A percentile compares a stretch with the other conserved stretches of the same genome.
phyloP scores from a whole-genome alignment of 2,329 filamentous ascomycete genomes.

The Colletotrichum tofieldiae region DNA sequence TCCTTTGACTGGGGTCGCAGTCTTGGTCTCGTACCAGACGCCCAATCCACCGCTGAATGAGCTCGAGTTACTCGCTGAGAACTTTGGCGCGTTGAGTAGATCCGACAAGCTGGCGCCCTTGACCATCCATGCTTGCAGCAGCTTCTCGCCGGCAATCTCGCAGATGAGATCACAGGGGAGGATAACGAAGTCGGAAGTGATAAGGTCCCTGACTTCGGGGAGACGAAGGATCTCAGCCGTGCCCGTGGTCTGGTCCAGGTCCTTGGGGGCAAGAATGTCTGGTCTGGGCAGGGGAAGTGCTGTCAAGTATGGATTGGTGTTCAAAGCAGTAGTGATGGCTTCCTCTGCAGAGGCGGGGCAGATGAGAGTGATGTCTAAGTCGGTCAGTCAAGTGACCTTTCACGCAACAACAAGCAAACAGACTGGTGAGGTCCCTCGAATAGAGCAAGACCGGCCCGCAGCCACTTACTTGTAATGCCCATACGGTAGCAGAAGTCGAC shows the following conservation, averaged over 20 bases:
- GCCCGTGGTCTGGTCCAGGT: conserved; percentile 86
- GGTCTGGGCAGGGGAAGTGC: conserved; percentile 80
- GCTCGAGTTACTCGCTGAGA: conserved; percentile 56
- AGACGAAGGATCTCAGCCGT: conserved; percentile 91
- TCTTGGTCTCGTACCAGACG: conserved; percentile 92
- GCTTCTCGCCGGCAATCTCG: conserved; percentile 85
- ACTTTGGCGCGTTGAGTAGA: conserved; percentile 66
- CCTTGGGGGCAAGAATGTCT: conserved; percentile 82
- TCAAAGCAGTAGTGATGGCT: conserved; percentile 79
- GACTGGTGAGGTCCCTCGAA: not conserved
- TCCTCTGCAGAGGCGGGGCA: conserved; percentile 76
- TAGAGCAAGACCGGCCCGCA: not conserved
- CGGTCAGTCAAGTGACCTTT: conserved; percentile 45
- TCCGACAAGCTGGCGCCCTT: conserved; percentile 79
- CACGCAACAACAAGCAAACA: not conserved
- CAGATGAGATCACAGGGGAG: conserved; percentile 95
- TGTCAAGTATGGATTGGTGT: conserved; percentile 84
- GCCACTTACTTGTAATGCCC: conserved; percentile 78
- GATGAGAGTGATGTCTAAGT: conserved; percentile 73
- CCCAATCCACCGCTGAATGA: conserved; percentile 83
- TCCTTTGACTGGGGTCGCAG: conserved; percentile 82
- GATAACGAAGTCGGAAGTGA: conserved; percentile 90
- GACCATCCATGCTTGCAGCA: conserved; percentile 94
- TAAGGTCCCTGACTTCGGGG: conserved; percentile 82
- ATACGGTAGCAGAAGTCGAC: conserved; percentile 89